Evolutionary conservation across 75 land plant species (phyloP).

Genomic region (Cupressus sempervirens): DNA sequence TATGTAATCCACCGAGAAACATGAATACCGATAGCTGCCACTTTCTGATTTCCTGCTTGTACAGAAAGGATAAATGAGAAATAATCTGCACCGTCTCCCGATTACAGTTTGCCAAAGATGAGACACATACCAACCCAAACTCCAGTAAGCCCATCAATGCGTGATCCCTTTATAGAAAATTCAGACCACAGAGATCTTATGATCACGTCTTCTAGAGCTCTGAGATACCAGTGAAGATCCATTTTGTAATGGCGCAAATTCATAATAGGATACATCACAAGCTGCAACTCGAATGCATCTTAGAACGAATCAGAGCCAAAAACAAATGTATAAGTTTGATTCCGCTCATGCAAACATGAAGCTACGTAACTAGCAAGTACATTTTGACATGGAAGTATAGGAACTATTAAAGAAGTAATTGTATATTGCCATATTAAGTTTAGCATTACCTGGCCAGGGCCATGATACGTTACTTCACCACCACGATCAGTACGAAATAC

Average conservation of each 20-base stretch:
- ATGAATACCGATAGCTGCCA: constrained; percentile 90
- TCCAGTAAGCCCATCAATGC: constrained; percentile 76
- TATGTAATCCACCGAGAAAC: constrained; percentile 82
- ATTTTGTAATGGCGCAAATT: constrained; percentile 83
- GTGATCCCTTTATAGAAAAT: constrained; percentile 61
- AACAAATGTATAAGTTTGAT: background rate
- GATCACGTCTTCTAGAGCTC: constrained; percentile 94
- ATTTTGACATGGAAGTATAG: background rate
- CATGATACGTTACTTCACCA: constrained; percentile 97
- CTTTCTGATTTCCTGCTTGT: constrained; percentile 64
- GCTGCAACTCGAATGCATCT: constrained; percentile 44
- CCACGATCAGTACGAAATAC: constrained; percentile 83
- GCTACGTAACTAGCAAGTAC: background rate
- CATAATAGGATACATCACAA: constrained; percentile 94
- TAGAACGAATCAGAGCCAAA: constrained; percentile 8
- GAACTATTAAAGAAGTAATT: background rate
- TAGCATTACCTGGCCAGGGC: constrained; percentile 85
- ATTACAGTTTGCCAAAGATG: background rate
- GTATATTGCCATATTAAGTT: background rate
- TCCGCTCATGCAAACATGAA: background rate
- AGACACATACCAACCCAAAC: constrained; percentile 84
- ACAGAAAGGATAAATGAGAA: background rate
- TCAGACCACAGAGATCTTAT: constrained; percentile 64
- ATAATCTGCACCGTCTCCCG: background rate
- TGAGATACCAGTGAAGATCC: constrained; percentile 99